Evolutionary conservation across 169 alveolate genomes (phyloP), one percentile per base, ranked within the genome.

Genomic region (Plasmodium knowlesi): DNA sequence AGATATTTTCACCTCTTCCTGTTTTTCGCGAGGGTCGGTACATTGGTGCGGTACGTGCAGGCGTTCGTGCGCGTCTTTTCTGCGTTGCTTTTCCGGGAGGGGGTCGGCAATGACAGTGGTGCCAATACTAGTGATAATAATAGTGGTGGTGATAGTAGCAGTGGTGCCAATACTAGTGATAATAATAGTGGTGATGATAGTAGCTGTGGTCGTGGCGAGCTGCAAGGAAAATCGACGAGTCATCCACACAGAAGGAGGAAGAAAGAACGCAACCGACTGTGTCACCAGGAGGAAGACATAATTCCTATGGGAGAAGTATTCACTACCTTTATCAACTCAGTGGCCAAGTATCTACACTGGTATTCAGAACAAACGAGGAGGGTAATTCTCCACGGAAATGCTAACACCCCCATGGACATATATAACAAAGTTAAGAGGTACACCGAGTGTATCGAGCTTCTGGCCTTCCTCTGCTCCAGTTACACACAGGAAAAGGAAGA

Each of bases 1-100:
- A 88, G 78, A 32, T 88, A 88, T 46, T 25, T 88, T 5, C 94
- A 88, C 34, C 39, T 88, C 67, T 76, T 88, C 81, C 19, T 78
- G 19, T 88, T 78, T 14, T 78, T 88, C 70, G 57, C 94, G 3
- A 78, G 67, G 30, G 71, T 88, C 0, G 94, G 94, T n/a, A 78
- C 89, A 5, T 19, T 88, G n/a, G 78, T 88, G 30, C 57, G 94
- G 28, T 88, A 88, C 43, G 71, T 88, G 16, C 79, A 88, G 70
- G 46, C 34, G 19, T 88, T 88, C 67, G 82, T 79, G 39, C 41
- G 25, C 8, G 94, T 88, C 19, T 88, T 88, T 67, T 14, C 88
- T 28, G 70, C 50, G 70, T 37, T 88, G 28, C 28, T 88, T 0
- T 57, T 37, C 12, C 30, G 14, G n/a, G 32, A 16, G 61, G 67